Evolutionary conservation across 2,329 filamentous ascomycete species (phyloP), one percentile per base, ranked within the genome.

Genomic region (Aspergillus cejpii): DNA sequence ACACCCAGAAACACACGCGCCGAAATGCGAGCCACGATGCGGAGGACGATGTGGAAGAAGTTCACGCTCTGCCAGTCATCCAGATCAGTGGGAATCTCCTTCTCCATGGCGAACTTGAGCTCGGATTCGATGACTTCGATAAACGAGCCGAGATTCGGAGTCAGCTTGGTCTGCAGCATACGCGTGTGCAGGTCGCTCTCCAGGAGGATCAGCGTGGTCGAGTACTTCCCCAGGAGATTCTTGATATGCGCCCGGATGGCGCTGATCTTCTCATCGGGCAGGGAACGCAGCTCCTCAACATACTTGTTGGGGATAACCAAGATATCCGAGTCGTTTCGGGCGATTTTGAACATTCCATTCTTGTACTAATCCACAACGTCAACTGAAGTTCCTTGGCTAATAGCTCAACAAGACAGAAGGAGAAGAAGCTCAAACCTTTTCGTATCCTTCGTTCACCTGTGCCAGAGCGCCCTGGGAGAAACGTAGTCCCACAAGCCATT

Each of bases 221-320:
- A 20, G 19, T 41, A 41, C n/a, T 31, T 33, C 21, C 39, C 39
- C 17, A 29, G 14, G 27, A 41, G 19, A 15, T 41, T 41, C 39
- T 41, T 41, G 39, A 51, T 50, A 27, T 54, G 54, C 8, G 55
- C 54, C 17, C 50, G 37, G 6, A 54, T 52, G 12, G 47, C 34
- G 27, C 57, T 57, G 10, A 56, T 37, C 5, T 47, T 47, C 8
- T 41, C 44, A 3, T 48, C 41, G 4, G 58, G 57, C 29, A 57
- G 37, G 14, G 27, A 27, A n/a, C 49, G 51, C 19, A 61, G 41
- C 31, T 61, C 58, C 17, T 55, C 49, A 2, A 59, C 34, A 42
- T 55, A 61, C 41, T 53, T 57, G 31, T 54, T 56, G 3, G 58
- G 47, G 12, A 61, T 47, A 5, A 59, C 47, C 8, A 57, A 39